Evolutionary conservation across 441 rosid genomes (phyloP).

Genomic region (Manihot esculenta): DNA sequence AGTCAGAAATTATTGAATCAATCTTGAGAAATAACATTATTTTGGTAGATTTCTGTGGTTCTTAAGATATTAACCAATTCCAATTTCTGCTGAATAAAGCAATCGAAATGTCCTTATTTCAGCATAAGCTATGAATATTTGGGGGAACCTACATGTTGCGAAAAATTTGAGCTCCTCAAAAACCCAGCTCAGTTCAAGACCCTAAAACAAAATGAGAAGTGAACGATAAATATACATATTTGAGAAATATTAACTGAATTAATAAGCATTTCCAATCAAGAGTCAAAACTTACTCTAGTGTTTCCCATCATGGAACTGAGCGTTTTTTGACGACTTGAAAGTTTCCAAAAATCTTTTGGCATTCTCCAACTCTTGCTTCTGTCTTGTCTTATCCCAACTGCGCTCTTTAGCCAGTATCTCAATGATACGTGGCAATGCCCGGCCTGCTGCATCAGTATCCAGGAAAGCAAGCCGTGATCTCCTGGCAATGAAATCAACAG

Average conservation of each 20-base stretch:
- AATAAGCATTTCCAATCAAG: not conserved
- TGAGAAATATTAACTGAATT: not conserved
- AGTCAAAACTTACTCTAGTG: conserved; percentile 42
- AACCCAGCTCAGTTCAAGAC: conserved; percentile 18
- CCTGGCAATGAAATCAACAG: conserved; percentile 86
- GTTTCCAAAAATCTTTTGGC: conserved; percentile 70
- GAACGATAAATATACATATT: not conserved
- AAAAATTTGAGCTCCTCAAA: conserved; percentile 14
- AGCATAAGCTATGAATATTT: conserved; percentile 6
- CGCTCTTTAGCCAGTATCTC: conserved; percentile 73
- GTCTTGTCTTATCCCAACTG: conserved; percentile 71
- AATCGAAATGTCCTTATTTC: conserved; percentile 8
- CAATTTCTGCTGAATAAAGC: not conserved
- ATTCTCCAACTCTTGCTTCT: conserved; percentile 60
- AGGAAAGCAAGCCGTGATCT: conserved; percentile 93
- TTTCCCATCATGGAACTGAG: conserved; percentile 89
- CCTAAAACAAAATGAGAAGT: conserved; percentile 21
- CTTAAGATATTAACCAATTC: conserved; percentile 1
- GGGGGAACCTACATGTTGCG: not conserved
- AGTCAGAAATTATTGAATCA: not conserved
- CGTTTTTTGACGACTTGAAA: conserved; percentile 89
- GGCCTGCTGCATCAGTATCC: conserved; percentile 87
- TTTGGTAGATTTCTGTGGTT: conserved; percentile 10
- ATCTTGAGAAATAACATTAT: conserved; percentile 4
- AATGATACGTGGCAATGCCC: conserved; percentile 74